Evolutionary conservation across 2,329 filamentous ascomycete species (phyloP), one percentile per base, ranked within the genome.

Genomic region (Colletotrichum musicola): DNA sequence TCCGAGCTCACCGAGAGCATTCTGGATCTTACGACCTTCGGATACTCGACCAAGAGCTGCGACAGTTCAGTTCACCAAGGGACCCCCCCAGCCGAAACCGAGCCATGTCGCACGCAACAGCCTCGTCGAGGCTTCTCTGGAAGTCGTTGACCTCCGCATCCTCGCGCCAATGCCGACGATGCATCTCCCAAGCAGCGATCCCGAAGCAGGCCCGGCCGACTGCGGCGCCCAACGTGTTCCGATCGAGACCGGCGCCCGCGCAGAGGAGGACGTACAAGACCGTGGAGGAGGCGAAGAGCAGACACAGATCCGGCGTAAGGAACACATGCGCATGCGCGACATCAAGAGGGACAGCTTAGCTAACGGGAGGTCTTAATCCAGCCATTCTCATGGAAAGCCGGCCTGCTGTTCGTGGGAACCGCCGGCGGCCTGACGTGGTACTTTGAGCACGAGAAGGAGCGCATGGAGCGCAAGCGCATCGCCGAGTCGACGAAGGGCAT

Each of bases 341-440:
- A 49, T 4, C 6, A 18, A 12, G 12, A 20, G 18, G 46, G 20
- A 55, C 18, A 16, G 25, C n/a, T 20, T 12, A n/a, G 62, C 66
- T 71, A 56, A 72, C 63, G 27, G 35, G 3, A 20, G 20, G 20
- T 14, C 12, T 49, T 6, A 44, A 65, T 44, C 13, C 71, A 94
- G 91, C 96, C 96, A 35, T 98, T 99, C 84, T 97, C 95, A 62
- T 95, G 93, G 89, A 95, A 94, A 81, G 92, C 95, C 38, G 95
- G 94, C 18, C 74, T 94, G 58, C 86, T 99, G 71, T 98, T 99
- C 83, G 85, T 98, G 72, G 77, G 87, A 54, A 92, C 94, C 2
- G 94, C 93, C 74, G 90, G 83, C 13, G 91, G 89, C 30, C 86
- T 99, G 75, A 90, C 94, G 69, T 89, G 93, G 81, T 99, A 98